phyloP scores from a whole-genome alignment of 208 protist genomes.

The Leishmania braziliensis region DNA sequence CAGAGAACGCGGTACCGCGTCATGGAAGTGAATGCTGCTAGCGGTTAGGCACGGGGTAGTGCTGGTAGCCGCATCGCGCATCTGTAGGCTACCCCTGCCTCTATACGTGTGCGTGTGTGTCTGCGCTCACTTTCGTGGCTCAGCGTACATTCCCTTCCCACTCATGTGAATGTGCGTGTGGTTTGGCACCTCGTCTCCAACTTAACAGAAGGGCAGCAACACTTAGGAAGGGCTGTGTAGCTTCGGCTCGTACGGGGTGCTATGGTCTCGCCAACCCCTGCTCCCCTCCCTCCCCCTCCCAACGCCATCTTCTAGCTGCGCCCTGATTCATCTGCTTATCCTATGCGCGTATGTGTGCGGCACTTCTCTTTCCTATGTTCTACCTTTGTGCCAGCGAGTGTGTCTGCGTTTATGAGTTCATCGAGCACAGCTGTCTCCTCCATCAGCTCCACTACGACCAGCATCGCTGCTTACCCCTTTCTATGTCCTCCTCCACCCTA shows the following conservation, averaged over 20 bases:
- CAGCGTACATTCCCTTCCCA: background rate
- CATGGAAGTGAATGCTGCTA: constrained; percentile 9
- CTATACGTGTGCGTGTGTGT: too few species aligned
- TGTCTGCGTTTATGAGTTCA: background rate
- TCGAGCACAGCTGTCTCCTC: background rate
- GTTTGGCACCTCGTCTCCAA: background rate
- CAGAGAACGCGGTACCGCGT: constrained; percentile 20
- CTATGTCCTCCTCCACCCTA: constrained; percentile 6
- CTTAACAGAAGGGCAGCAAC: background rate
- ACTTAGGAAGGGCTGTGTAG: background rate
- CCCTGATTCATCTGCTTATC: background rate
- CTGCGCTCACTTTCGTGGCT: background rate
- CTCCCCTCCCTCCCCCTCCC: background rate
- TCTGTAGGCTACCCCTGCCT: background rate
- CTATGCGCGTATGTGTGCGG: background rate
- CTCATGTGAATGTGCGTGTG: background rate
- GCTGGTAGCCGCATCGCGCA: background rate
- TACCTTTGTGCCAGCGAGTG: background rate
- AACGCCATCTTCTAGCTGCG: background rate
- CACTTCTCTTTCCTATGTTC: background rate
- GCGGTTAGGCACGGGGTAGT: background rate
- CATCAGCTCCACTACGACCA: background rate
- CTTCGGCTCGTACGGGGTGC: background rate
- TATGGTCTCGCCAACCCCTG: background rate
- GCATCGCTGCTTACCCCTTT: background rate